phyloP scores from a whole-genome alignment of 306 rosid genomes.

The Leucaena leucocephala region DNA sequence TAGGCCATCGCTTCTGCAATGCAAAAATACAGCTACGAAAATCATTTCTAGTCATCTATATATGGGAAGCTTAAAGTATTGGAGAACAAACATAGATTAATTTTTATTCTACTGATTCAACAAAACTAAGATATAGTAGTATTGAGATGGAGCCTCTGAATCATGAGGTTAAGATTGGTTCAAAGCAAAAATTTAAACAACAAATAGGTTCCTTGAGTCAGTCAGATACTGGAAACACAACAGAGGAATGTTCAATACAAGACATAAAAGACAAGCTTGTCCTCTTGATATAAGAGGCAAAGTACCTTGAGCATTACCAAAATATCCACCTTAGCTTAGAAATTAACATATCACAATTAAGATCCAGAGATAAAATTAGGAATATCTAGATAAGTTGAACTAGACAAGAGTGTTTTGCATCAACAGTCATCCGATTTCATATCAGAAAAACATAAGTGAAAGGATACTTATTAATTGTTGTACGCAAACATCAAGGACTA shows the following conservation, averaged over 20 bases:
- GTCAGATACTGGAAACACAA: neutral
- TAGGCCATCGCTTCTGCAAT: slow-evolving; percentile 72
- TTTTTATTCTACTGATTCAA: neutral
- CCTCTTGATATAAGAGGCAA: neutral
- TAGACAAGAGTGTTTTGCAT: neutral
- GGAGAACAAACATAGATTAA: slow-evolving; percentile 2
- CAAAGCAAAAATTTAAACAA: neutral
- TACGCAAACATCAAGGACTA: neutral
- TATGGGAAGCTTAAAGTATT: slow-evolving; percentile 8
- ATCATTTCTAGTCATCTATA: neutral
- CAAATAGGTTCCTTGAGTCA: neutral
- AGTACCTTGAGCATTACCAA: neutral
- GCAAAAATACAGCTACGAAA: slow-evolving; percentile 26
- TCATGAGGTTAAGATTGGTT: neutral
- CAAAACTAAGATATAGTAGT: neutral
- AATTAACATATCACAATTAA: neutral
- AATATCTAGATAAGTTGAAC: neutral
- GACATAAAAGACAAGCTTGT: neutral
- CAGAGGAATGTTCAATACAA: neutral
- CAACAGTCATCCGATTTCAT: neutral
- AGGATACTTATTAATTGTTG: neutral
- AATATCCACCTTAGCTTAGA: neutral
- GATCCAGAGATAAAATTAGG: neutral
- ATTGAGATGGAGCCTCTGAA: neutral
- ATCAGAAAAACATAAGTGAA: neutral